Evolutionary conservation across 2,329 filamentous ascomycete species (phyloP), one percentile per base, ranked within the genome.

Genomic region (Bisporella sp.): DNA sequence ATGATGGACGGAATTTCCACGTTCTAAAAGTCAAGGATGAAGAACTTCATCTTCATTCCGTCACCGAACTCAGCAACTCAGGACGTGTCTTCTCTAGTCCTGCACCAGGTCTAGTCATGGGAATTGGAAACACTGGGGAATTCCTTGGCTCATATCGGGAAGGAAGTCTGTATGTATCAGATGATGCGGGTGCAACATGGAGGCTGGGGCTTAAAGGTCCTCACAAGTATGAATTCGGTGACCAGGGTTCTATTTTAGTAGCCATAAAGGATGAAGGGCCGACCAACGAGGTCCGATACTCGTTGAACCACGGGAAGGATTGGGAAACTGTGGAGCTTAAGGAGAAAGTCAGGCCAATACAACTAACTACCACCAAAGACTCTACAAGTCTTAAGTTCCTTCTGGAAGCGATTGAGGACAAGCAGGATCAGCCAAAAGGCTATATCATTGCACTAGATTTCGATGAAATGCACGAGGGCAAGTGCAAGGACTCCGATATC

Each of bases 221-320:
- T 9, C 90, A 97, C 71, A 93, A 95, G 66, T 99, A 95, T 68
- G 91, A 96, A 64, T 95, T 97, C 66, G 93, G 93, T 48, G 92
- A 96, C 60, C 86, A 95, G 58, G 93, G 93, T 1, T 90, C 90
- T 12, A 79, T 99, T 21, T 73, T 99, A 31, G 77, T 97, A 31
- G 93, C 93, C 4, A 75, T 97, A 37, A 77, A 79, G 55, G 88
- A 96, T 60, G 74, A 43, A 6, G 43, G 69, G 11, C 71, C 74
- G 45, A 88, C 85, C 1, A 71, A 81, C 37, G 75, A 83, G 56
- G 67, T 85, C 46, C 74, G 69, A 37, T 99, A 92, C 68, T 97
- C 93, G 1, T 72, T 96, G 30, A 82, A 99, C 64, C 90, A 97
- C 64, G 95, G 95, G 46, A 83, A 89, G 62, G 79, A 79, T 2